Evolutionary conservation across 2,329 filamentous ascomycete species (phyloP), one percentile per base, ranked within the genome.

Genomic region (Aspergillus latus): DNA sequence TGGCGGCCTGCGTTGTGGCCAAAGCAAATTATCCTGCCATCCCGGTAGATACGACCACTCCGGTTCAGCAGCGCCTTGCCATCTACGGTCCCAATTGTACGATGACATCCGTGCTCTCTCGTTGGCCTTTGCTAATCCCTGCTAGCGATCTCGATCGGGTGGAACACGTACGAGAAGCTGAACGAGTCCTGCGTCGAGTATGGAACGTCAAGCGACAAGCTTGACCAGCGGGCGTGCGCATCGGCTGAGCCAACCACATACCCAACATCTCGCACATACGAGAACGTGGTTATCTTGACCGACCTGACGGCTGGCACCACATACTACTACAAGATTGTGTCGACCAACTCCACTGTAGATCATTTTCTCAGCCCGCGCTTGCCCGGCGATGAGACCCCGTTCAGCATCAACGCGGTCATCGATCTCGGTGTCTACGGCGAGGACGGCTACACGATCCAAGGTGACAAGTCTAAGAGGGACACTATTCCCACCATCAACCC

Each of bases 241-340:
- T 69, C 68, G 1, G 29, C 21, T 11, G 67, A 61, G 3, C 80
- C 81, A 0, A 70, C 74, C 6, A 84, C 82, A 1, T 84, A 84
- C 59, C 66, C 71, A 1, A 79, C 78, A 0, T 83, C 82, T n/a
- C 76, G 81, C 11, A 85, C 82, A 0, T 83, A 75, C 61, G 77
- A 76, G 36, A 80, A 84, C 60, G 71, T 72, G 0, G 82, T 82
- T 0, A 72, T 72, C 1, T 67, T 85, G 34, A 71, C 72, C 0
- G 72, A 65, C 6, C 68, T 86, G 16, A 69, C 68, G 0, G 77
- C 83, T 0, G 81, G 78, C 0, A 84, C 82, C 1, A 83, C 76
- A 0, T 86, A 86, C 68, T 85, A 82, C 72, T 86, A 86, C 73
- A 77, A 82, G 71, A 84, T 85, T 48, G 74, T 73, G 7, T 84